Base-by-base conservation (phyloP, 306 rosid species). In the Sphenostylis stenocarpa region DNA sequence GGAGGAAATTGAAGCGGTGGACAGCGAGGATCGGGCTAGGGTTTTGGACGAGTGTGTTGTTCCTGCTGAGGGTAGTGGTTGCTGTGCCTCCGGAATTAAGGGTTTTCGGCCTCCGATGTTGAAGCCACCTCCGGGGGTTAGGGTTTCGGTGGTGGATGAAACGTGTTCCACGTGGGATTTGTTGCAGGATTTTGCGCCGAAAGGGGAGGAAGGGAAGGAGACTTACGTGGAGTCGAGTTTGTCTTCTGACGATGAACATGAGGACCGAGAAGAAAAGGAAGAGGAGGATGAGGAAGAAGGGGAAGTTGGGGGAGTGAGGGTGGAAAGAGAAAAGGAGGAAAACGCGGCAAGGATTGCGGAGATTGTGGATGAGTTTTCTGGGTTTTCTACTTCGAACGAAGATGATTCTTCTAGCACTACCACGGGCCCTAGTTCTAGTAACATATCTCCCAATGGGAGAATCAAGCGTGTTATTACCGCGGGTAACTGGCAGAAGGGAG, bases 341-440 rank as follows among this genome's bases (percentile, higher is more conserved):
- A 52, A 72, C 36, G 45, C 3, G 5, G 82, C 47, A 21, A 73
- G 75, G 74, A 58, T 77, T 28, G 72, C 29, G 74, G 85, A 84
- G 21, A 76, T 24, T 5, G 86, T 20, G 6, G 82, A 38, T 34
- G 47, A 67, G 41, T 52, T 80, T 47, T 84, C 85, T 58, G 51
- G 84, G 36, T 91, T 91, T 75, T 71, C 97, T 4, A 88, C 96
- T 29, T 87, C 96, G 17, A 90, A 88, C 31, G 97, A 87, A 31
- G 98, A 94, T 63, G 98, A 94, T 73, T 77, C 87, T 41, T 91
- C 97, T 8, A 91, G 98, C 84, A 77, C 81, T 34, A 84, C 90
- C 44, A 87, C 96, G 36, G 90, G 83, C 9, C 92, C 92, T 60
- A 84, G 82, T 67, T 83, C 91, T 0, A 80, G 83, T 43, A 80